Conservation (phyloP, 192 early-diverging fungal genomes). For the Backusella tarrabulga region DNA sequence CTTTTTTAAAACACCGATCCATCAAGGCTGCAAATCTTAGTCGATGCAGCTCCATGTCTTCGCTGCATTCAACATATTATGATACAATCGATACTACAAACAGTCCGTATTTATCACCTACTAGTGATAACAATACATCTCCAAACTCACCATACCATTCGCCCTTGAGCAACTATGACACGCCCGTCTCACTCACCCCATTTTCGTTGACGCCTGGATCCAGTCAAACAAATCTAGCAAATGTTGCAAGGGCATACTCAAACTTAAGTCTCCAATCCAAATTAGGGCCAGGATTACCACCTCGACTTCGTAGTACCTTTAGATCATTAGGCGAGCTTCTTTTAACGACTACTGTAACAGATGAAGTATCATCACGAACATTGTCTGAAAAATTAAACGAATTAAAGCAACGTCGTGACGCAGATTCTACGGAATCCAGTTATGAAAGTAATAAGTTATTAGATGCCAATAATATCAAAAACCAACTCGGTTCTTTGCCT, state of each 20-base stretch:
- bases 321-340: neutral
- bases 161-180: constrained; percentile 2
- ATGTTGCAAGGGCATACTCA: constrained; percentile 7
- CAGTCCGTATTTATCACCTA: neutral
- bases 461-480: neutral
- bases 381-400: neutral
- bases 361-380: neutral
- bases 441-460: neutral
- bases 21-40: neutral
- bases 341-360: constrained; percentile 2
- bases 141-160: neutral
- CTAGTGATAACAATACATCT: neutral
- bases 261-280: neutral
- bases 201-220: constrained; percentile 4
- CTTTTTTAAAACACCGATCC: constrained; percentile 11
- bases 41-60: neutral
- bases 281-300: neutral
- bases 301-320: neutral
- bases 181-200: constrained; percentile 13
- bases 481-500: neutral
- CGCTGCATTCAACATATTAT: constrained; percentile 8
- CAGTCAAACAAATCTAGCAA: constrained; percentile 8
- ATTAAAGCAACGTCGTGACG: neutral
- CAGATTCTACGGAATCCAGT: neutral
- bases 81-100: neutral